A percentile compares a stretch with the other conserved stretches of the same genome.
Conservation (phyloP, 345 rosid genomes). For the Lumnitzera littorea region DNA sequence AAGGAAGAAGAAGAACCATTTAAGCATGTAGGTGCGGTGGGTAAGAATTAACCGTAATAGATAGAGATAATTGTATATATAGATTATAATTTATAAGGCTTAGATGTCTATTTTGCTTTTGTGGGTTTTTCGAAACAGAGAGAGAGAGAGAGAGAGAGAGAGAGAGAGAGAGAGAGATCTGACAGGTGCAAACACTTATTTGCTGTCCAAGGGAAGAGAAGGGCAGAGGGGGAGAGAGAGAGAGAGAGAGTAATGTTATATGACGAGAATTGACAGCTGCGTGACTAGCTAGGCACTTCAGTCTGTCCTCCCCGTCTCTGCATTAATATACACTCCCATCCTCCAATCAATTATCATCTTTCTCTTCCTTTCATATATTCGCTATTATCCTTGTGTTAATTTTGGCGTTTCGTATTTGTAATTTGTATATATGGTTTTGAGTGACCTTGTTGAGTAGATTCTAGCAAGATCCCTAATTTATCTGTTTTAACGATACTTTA, state of each 20-base stretch:
- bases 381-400: too few relatives aligned
- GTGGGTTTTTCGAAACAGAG: not conserved
- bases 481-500: too few relatives aligned
- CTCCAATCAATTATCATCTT: not conserved
- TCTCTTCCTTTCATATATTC: too few relatives aligned
- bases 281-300: constrained; percentile 28
- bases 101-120: not conserved
- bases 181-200: constrained; percentile 49
- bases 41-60: constrained; percentile 7
- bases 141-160: not conserved
- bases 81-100: constrained; percentile 19
- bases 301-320: constrained; percentile 40
- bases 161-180: constrained; percentile 21
- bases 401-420: too few relatives aligned
- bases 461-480: too few relatives aligned
- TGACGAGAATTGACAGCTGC: constrained; percentile 42
- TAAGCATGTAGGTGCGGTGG: too few relatives aligned
- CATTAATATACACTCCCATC: constrained; percentile 51
- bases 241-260: constrained; percentile 26
- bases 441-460: too few relatives aligned
- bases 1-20: not conserved
- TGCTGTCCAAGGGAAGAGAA: constrained; percentile 32
- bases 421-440: too few relatives aligned
- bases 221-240: not conserved
- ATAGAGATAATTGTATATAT: constrained; percentile 8